Evolutionary conservation across 257 asterid species (phyloP).

Genomic region (Linderniella brevidens): DNA sequence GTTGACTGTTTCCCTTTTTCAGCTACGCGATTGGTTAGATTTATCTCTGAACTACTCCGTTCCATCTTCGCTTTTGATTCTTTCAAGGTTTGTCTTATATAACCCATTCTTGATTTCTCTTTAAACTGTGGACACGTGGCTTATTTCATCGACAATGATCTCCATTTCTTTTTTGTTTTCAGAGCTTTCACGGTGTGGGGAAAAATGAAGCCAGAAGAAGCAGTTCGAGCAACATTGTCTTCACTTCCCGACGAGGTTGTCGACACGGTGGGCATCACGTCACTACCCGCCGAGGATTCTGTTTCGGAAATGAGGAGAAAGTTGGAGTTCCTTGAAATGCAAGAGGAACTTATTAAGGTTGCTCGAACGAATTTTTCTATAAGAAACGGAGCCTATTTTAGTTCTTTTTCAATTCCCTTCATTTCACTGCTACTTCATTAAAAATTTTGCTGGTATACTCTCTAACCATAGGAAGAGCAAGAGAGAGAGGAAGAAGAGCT

Average conservation of each 20-base stretch:
- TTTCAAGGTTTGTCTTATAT: constrained; percentile 44
- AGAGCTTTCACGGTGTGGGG: constrained; percentile 81
- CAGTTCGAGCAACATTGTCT: constrained; percentile 64
- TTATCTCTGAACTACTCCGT: constrained; percentile 78
- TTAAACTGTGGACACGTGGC: not conserved
- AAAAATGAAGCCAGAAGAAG: constrained; percentile 69
- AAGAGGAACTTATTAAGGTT: constrained; percentile 88
- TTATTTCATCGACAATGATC: constrained; percentile 12
- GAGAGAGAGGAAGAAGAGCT: constrained; percentile 43
- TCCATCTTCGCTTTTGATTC: constrained; percentile 80
- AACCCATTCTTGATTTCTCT: constrained; percentile 3
- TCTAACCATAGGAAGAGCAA: constrained; percentile 55
- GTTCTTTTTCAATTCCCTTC: constrained; percentile 9
- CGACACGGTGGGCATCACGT: constrained; percentile 60
- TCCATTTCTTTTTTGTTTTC: constrained; percentile 15
- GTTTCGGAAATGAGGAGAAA: constrained; percentile 83
- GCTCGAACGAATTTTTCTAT: constrained; percentile 10
- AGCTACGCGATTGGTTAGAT: constrained; percentile 90
- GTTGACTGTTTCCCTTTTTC: constrained; percentile 11
- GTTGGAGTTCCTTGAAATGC: constrained; percentile 78
- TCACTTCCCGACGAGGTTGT: constrained; percentile 95
- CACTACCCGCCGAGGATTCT: constrained; percentile 83
- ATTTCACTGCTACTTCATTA: constrained; percentile 5
- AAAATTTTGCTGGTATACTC: too few relatives aligned
- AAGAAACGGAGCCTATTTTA: constrained; percentile 6